Percentiles rank a stretch among this genome's conserved stretches.
These are phyloP conservation scores for Ophiosphaerella herpotricha DNA, from an alignment of 2,329 filamentous ascomycete genomes.

Conservation along the genomic window DNA sequence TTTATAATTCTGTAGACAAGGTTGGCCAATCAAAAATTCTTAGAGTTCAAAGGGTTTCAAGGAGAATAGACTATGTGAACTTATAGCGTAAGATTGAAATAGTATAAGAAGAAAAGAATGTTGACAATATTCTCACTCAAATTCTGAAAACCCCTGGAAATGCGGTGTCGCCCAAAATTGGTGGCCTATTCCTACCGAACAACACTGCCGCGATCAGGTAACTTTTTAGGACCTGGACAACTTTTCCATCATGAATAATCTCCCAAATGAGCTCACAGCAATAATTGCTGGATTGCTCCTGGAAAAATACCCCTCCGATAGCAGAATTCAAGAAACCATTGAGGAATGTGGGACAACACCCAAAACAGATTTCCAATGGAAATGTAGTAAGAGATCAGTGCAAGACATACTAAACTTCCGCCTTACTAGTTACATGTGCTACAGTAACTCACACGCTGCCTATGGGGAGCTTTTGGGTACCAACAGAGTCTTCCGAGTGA, in stretches of 20 bases:
- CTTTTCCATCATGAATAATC: neutral
- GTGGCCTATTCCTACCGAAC: neutral
- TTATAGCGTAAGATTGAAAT: too few species aligned
- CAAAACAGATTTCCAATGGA: neutral
- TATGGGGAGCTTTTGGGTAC: slow-evolving; percentile 1
- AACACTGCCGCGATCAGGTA: neutral
- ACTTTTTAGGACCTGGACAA: neutral
- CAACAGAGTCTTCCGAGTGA: slow-evolving; percentile 2
- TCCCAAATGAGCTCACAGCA: slow-evolving; percentile 2
- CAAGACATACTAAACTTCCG: slow-evolving; percentile 5
- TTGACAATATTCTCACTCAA: too few species aligned
- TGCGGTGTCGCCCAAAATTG: neutral
- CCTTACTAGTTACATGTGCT: neutral
- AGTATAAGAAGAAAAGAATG: too few species aligned
- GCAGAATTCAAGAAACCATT: neutral
- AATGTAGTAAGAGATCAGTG: neutral
- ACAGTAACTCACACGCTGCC: neutral
- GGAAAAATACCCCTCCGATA: neutral
- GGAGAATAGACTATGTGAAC: too few species aligned
- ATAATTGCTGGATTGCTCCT: neutral
- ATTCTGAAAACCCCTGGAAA: too few species aligned
- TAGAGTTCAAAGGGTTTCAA: too few species aligned
- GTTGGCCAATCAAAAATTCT: too few species aligned
- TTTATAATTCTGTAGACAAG: too few species aligned
- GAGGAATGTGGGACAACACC: neutral